Evolutionary conservation across 129 eudicot genomes (phyloP).

Genomic region (Lactuca saligna): DNA sequence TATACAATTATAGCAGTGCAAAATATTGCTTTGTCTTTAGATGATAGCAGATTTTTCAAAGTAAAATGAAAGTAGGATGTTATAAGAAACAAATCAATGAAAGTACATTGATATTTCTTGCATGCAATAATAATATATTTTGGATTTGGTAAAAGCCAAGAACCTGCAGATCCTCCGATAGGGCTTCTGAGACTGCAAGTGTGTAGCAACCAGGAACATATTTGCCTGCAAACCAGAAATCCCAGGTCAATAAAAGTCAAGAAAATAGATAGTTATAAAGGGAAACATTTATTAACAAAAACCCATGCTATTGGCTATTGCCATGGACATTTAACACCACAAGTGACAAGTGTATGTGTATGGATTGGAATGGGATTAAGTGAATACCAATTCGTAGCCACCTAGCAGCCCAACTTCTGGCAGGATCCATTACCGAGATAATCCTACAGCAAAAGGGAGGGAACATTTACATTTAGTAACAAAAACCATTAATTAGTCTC

Average conservation of each 20-base stretch:
- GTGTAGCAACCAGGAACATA: slow-evolving; percentile 92
- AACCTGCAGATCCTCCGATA: slow-evolving; percentile 80
- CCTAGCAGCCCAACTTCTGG: slow-evolving; percentile 92
- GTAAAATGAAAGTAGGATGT: too few relatives aligned
- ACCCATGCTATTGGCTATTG: too few relatives aligned
- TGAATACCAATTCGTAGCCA: slow-evolving; percentile 96
- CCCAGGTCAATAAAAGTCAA: not conserved
- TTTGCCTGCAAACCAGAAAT: slow-evolving; percentile 46
- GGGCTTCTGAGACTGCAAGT: slow-evolving; percentile 88
- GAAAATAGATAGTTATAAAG: not conserved
- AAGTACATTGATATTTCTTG: not conserved
- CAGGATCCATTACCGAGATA: slow-evolving; percentile 95
- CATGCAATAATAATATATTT: too few relatives aligned
- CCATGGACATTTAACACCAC: too few relatives aligned
- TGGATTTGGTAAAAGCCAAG: not conserved
- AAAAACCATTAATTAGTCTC: not conserved
- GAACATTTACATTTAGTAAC: not conserved
- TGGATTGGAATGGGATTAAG: not conserved
- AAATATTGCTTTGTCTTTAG: too few relatives aligned
- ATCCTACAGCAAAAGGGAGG: slow-evolving; percentile 41
- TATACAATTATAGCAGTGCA: too few relatives aligned
- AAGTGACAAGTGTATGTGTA: too few relatives aligned
- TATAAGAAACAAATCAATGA: too few relatives aligned
- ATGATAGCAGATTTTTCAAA: too few relatives aligned
- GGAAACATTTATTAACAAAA: not conserved